phyloP scores from a whole-genome alignment of 2,329 filamentous ascomycete species.

The Trichoderma sp. region DNA sequence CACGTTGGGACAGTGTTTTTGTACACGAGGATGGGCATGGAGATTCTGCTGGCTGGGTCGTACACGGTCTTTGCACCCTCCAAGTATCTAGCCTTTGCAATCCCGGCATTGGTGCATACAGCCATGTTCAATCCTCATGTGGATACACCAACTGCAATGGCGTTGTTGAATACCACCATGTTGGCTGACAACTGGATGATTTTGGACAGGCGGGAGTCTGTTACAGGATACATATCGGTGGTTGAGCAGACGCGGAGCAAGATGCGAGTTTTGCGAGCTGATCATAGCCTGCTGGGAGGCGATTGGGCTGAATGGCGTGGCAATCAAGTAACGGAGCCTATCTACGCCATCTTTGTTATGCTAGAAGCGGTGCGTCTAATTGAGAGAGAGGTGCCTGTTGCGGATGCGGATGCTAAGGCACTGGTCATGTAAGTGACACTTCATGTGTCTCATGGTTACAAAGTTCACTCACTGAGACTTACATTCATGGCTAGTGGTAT shows the following conservation, averaged over 20 bases:
- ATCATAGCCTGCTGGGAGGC: slow-evolving; percentile 90
- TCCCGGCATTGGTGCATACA: slow-evolving; percentile 73
- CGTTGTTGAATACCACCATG: slow-evolving; percentile 65
- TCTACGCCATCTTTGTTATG: slow-evolving; percentile 96
- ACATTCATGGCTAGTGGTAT: slow-evolving; percentile 61
- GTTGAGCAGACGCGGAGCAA: slow-evolving; percentile 69
- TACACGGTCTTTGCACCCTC: slow-evolving; percentile 70
- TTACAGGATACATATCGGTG: slow-evolving; percentile 91
- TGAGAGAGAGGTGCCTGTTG: slow-evolving; percentile 52
- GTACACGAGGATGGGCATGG: slow-evolving; percentile 69
- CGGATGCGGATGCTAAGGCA: slow-evolving; percentile 70
- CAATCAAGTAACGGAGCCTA: slow-evolving; percentile 69
- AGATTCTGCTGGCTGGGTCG: slow-evolving; percentile 62
- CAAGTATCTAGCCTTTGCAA: slow-evolving; percentile 60
- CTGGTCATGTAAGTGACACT: slow-evolving; percentile 72
- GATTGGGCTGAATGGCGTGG: slow-evolving; percentile 70
- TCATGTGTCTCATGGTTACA: neutral
- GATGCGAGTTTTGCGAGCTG: slow-evolving; percentile 83
- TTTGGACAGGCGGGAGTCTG: slow-evolving; percentile 77
- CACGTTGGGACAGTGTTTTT: slow-evolving; percentile 61
- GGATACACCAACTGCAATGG: slow-evolving; percentile 57
- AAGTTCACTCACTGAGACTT: neutral
- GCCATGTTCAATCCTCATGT: slow-evolving; percentile 72
- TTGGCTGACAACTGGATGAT: slow-evolving; percentile 67
- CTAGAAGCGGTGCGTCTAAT: slow-evolving; percentile 87